Evolutionary conservation across 2,329 filamentous ascomycete species (phyloP).

Genomic region (Cordyceps pruinosa): DNA sequence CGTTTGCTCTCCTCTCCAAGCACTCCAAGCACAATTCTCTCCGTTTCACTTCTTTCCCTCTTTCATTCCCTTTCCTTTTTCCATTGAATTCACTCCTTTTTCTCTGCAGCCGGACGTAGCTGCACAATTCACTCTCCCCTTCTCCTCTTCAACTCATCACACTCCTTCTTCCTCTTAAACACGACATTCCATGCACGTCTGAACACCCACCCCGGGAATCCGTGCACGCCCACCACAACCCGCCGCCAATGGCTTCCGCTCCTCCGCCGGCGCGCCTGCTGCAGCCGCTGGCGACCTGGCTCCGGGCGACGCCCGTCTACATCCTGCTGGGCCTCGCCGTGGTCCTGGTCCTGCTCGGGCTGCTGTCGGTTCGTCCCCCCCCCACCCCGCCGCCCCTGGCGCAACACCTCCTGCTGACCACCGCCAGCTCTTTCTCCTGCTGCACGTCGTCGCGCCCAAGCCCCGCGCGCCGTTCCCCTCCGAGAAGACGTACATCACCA

Average conservation of each 20-base stretch:
- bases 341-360: slow-evolving; percentile 25
- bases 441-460: slow-evolving; percentile 71
- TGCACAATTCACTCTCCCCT: neutral
- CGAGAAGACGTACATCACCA: slow-evolving; percentile 81
- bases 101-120: too few species aligned
- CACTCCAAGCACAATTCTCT: slow-evolving; percentile 6
- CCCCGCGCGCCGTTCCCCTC: slow-evolving; percentile 67
- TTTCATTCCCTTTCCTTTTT: neutral
- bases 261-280: slow-evolving; percentile 29
- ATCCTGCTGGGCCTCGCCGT: slow-evolving; percentile 31
- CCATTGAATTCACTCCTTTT: neutral
- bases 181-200: neutral
- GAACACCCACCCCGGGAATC: neutral
- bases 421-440: slow-evolving; percentile 50
- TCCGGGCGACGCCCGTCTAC: slow-evolving; percentile 32
- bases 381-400: neutral
- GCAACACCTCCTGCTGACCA: neutral
- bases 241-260: slow-evolving; percentile 13
- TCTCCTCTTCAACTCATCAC: neutral
- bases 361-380: slow-evolving; percentile 31
- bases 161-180: neutral
- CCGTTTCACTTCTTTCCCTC: neutral
- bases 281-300: slow-evolving; percentile 28
- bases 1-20: slow-evolving; percentile 4
- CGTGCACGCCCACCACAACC: neutral